A percentile compares a stretch with the other conserved stretches of the same genome.
phyloP scores from a whole-genome alignment of 2,329 filamentous ascomycete genomes.

The Cadophora malorum region DNA sequence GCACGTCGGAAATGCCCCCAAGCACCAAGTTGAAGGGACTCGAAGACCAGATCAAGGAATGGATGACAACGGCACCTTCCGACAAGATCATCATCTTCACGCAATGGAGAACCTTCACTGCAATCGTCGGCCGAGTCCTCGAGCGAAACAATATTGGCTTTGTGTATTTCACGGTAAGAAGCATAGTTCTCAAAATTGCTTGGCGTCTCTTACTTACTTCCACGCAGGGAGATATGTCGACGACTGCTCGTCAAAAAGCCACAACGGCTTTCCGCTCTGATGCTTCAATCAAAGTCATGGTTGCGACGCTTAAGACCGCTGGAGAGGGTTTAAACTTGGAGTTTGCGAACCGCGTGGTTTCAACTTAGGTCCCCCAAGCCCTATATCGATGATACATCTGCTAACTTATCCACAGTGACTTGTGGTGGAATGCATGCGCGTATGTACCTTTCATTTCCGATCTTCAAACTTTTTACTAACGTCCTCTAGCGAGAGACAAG shows the following conservation, averaged over 20 bases:
- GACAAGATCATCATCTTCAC: conserved; percentile 65
- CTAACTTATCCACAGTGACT: background rate
- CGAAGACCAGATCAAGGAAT: conserved; percentile 43
- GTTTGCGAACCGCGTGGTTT: conserved; percentile 52
- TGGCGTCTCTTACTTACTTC: no score
- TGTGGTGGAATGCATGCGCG: conserved; percentile 16
- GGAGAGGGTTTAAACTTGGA: conserved; percentile 60
- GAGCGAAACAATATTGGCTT: conserved; percentile 51
- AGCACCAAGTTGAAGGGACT: conserved; percentile 47
- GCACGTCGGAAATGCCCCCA: conserved; percentile 39
- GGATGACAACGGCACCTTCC: conserved; percentile 48
- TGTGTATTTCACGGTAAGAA: conserved; percentile 46
- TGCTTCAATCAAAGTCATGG: conserved; percentile 47
- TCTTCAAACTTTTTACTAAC: background rate
- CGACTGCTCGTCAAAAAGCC: conserved; percentile 50
- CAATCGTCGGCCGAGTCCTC: conserved; percentile 56
- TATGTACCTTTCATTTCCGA: background rate
- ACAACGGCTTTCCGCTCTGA: conserved; percentile 53
- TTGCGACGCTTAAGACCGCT: conserved; percentile 60
- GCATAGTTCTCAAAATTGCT: background rate
- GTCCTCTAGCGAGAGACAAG: conserved; percentile 59
- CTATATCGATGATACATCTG: no score
- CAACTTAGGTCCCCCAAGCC: background rate
- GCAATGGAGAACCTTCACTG: conserved; percentile 59
- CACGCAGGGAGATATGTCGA: conserved; percentile 54